These are phyloP conservation scores for Pneumocystis wakefieldiae DNA, from an alignment of 1,139 yeast species.

Conservation along the genomic window DNA sequence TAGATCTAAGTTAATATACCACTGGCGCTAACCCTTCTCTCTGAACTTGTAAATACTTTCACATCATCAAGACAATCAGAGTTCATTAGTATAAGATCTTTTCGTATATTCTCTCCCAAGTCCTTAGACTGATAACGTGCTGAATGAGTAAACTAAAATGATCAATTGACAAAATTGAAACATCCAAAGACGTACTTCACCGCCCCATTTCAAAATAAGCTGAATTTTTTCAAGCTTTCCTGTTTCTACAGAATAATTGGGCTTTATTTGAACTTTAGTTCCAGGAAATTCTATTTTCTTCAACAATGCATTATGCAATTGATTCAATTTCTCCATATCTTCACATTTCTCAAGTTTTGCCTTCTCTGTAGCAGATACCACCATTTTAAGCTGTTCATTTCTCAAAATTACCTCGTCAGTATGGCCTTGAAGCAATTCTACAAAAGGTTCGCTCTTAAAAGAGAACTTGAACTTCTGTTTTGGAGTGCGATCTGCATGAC, in stretches of 20 bases:
- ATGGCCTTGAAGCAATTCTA: slow-evolving; percentile 80
- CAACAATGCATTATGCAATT: slow-evolving; percentile 67
- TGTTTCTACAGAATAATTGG: slow-evolving; percentile 44
- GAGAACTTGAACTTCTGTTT: slow-evolving; percentile 95
- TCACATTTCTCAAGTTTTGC: slow-evolving; percentile 72
- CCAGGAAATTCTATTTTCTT: slow-evolving; percentile 88
- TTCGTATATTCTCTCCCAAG: slow-evolving; percentile 88
- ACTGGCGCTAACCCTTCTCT: slow-evolving; percentile 52
- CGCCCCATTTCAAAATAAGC: slow-evolving; percentile 95
- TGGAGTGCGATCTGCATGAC: slow-evolving; percentile 99
- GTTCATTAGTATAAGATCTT: slow-evolving; percentile 74
- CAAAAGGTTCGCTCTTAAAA: slow-evolving; percentile 73
- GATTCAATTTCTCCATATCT: slow-evolving; percentile 59
- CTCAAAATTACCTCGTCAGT: slow-evolving; percentile 91
- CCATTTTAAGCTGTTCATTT: slow-evolving; percentile 70
- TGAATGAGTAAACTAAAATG: slow-evolving; percentile 64
- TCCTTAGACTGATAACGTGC: slow-evolving; percentile 90
- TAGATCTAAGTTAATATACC: neutral
- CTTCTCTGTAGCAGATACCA: slow-evolving; percentile 64
- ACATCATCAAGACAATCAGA: slow-evolving; percentile 73
- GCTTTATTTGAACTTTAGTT: slow-evolving; percentile 89
- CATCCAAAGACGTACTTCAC: slow-evolving; percentile 34
- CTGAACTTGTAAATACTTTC: slow-evolving; percentile 79
- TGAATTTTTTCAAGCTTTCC: slow-evolving; percentile 88
- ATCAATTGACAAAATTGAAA: neutral